A percentile compares a stretch with the other conserved stretches of the same genome.
phyloP scores from a whole-genome alignment of 805 yeast genomes.

The Lipomyces spencermartinsiae region DNA sequence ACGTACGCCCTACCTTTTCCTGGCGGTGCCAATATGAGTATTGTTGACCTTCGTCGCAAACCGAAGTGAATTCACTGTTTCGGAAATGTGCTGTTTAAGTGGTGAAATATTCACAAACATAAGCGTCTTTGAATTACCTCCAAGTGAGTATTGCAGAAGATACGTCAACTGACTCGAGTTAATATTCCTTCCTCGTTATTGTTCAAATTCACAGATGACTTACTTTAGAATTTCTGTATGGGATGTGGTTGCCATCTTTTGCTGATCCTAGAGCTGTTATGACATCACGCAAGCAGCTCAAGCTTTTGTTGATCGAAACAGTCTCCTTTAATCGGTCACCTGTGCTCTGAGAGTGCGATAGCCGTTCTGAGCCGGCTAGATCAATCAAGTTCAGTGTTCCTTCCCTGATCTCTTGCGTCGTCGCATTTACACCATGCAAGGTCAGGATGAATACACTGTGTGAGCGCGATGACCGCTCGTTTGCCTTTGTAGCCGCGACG shows the following conservation, averaged over 20 bases:
- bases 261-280: constrained; percentile 66
- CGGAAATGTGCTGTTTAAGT: constrained; percentile 63
- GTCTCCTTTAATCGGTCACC: constrained; percentile 88
- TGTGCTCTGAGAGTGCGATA: constrained; percentile 72
- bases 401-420: constrained; percentile 54
- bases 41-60: constrained; percentile 71
- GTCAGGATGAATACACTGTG: constrained; percentile 79
- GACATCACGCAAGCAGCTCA: constrained; percentile 89
- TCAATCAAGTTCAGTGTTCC: constrained; percentile 85
- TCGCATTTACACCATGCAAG: constrained; percentile 59
- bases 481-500: constrained; percentile 81
- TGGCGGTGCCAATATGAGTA: constrained; percentile 42
- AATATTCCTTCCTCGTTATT: no score
- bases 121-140: constrained; percentile 85
- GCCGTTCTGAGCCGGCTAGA: constrained; percentile 92
- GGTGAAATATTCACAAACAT: constrained; percentile 94
- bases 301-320: constrained; percentile 83
- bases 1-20: constrained; percentile 5
- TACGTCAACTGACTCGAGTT: constrained; percentile 61
- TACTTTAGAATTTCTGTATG: constrained; percentile 68
- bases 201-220: background rate
- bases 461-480: constrained; percentile 87
- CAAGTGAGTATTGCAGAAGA: constrained; percentile 78
- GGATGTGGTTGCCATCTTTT: constrained; percentile 57
- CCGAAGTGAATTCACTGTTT: constrained; percentile 81